Base-by-base conservation (phyloP, 495 filamentous ascomycete species). In the Echria macrotheca region DNA sequence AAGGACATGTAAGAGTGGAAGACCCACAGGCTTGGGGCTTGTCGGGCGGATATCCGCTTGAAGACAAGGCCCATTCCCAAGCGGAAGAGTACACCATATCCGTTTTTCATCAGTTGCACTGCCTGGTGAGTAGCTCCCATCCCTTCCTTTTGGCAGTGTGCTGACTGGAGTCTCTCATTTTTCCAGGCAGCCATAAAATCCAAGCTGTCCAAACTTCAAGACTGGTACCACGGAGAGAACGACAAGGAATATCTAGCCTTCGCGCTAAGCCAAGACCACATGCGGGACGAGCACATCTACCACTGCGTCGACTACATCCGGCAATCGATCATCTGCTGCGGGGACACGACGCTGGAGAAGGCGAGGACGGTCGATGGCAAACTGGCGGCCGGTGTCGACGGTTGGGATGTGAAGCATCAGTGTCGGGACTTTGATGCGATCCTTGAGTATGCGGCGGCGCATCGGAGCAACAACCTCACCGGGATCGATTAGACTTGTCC, bases 81-180 rank as follows among this genome's bases (percentile, higher is more conserved):
- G 44, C 50, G 0, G 50, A 53, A 29, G 50, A 53, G 22, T 57
- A 57, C 31, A 53, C 49, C 11, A 5, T 57, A 4, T 57, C 54
- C 11, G 23, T 57, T 6, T 49, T 57, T 25, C 54, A 57, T 26
- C 54, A 57, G 35, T 23, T 57, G 10, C 54, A 57, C 24, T 57
- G 54, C 41, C 39, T 57, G 31, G 52, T 54, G 28, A 44, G 52
- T 43, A 31, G 28, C 7, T 31, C 14, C n/a, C 9, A 5, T 18
- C 21, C 29, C 29, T 33, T 29, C 11, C 15, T 37, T 39, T 11
- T n/a, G 12, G 9, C 18, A 38, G 35, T 31, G 6, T 31, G 19
- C 17, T 41, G 26, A 14, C 19, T 21, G 15, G 38, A 15, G 19
- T 12, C 8, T 19, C 11, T 8, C 28, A 1, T n/a, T n/a, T 29